Percentiles rank a stretch among this genome's conserved stretches.
Conservation (phyloP, 2,329 filamentous ascomycete species). For the Botrytis medusae region DNA sequence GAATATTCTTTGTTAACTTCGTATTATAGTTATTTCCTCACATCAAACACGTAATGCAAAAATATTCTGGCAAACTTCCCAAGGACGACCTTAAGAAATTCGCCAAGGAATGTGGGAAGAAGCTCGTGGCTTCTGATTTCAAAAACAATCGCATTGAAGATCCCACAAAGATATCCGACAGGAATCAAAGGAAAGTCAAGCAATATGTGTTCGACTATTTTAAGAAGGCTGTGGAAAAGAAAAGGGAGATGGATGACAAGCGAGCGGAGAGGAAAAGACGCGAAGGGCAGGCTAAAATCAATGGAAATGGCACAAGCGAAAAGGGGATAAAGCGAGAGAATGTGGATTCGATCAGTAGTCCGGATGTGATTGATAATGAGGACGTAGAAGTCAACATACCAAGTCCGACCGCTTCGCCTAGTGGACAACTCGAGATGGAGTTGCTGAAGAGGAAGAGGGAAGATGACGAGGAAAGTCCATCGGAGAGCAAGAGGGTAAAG, state of each 20-base stretch:
- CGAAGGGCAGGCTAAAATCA: slow-evolving; percentile 20
- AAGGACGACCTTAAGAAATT: slow-evolving; percentile 70
- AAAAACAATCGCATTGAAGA: slow-evolving; percentile 85
- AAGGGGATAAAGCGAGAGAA: not conserved
- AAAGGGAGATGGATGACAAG: slow-evolving; percentile 66
- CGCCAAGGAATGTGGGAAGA: slow-evolving; percentile 73
- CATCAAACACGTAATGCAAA: slow-evolving; percentile 82
- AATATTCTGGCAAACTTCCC: slow-evolving; percentile 82
- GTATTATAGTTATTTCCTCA: slow-evolving; percentile 66
- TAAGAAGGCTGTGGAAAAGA: slow-evolving; percentile 80
- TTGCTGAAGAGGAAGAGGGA: slow-evolving; percentile 65
- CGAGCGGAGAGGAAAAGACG: slow-evolving; percentile 48
- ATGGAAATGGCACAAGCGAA: slow-evolving; percentile 26
- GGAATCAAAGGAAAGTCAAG: slow-evolving; percentile 80
- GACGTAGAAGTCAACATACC: slow-evolving; percentile 23
- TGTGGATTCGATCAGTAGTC: not conserved
- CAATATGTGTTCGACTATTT: slow-evolving; percentile 82
- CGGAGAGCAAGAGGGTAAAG: slow-evolving; percentile 37
- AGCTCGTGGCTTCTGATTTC: slow-evolving; percentile 87
- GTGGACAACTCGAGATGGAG: slow-evolving; percentile 18
- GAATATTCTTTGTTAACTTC: slow-evolving; percentile 26
- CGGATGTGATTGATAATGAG: slow-evolving; percentile 39
- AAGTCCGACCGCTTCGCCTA: slow-evolving; percentile 14
- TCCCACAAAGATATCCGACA: slow-evolving; percentile 72
- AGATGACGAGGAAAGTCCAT: slow-evolving; percentile 34